Evolutionary conservation across 1,284 basidiomycete species (phyloP).

Genomic region (Omphalotus olearius): DNA sequence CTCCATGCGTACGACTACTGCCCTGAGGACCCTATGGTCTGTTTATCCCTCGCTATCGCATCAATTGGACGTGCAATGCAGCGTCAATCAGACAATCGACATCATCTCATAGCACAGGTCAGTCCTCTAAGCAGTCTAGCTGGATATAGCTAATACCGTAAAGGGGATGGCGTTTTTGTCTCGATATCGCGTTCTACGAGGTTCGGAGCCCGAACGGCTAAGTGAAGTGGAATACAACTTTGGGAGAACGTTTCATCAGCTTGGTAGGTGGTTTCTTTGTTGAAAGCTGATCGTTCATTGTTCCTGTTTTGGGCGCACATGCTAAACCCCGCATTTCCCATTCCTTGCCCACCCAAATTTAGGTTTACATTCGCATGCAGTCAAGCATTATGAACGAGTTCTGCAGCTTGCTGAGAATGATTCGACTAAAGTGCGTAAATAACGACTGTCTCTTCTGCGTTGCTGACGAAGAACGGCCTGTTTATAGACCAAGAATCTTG

Average conservation of each 20-base stretch:
- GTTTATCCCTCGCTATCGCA: conserved; percentile 77
- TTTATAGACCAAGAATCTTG: conserved; percentile 40
- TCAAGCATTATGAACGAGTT: conserved; percentile 78
- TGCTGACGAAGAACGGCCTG: not conserved
- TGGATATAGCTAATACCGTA: not conserved
- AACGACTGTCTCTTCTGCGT: conserved; percentile 5
- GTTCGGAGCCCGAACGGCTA: conserved; percentile 38
- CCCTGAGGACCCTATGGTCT: conserved; percentile 82
- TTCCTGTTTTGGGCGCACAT: not conserved
- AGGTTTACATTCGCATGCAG: conserved; percentile 81
- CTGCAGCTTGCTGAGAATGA: conserved; percentile 54
- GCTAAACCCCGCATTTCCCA: not conserved
- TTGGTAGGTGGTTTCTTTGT: conserved; percentile 49
- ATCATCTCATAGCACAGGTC: conserved; percentile 81
- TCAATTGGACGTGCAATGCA: conserved; percentile 90
- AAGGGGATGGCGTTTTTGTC: conserved; percentile 82
- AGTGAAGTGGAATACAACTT: conserved; percentile 91
- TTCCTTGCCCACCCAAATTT: not conserved
- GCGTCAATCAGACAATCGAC: conserved; percentile 90
- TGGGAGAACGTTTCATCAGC: conserved; percentile 85
- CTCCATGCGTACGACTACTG: conserved; percentile 84
- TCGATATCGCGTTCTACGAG: conserved; percentile 63
- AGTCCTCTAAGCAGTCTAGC: conserved; percentile 6
- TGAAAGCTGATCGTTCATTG: not conserved
- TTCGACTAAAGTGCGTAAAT: not conserved